These are phyloP conservation scores for Phytophthora capsici DNA, from an alignment of 352 stramenopile genomes.

Conservation along the genomic window DNA sequence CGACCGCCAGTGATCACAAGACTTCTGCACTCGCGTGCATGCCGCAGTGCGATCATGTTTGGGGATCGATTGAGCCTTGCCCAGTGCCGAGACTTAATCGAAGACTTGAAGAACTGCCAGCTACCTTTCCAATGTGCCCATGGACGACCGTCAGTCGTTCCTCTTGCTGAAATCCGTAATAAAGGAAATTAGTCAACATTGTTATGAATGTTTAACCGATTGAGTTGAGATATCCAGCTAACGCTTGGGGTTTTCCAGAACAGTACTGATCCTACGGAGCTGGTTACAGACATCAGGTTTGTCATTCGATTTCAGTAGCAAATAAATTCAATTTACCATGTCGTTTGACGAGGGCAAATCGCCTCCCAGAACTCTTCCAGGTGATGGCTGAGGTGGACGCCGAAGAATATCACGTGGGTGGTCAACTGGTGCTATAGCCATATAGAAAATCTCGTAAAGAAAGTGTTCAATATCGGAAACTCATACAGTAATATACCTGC, in stretches of 20 bases:
- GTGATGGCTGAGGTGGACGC: constrained; percentile 49
- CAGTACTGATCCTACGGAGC: constrained; percentile 72
- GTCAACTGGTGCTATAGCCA: constrained; percentile 23
- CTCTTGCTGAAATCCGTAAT: constrained; percentile 71
- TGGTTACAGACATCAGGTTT: constrained; percentile 18
- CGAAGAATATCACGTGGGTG: constrained; percentile 53
- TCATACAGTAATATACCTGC: constrained; percentile 21
- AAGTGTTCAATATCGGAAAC: too few relatives aligned
- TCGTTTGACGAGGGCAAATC: constrained; percentile 59
- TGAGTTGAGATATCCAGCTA: not conserved
- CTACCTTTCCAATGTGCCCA: constrained; percentile 93
- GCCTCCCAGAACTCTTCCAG: constrained; percentile 26
- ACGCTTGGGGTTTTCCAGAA: constrained; percentile 45
- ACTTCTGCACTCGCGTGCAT: constrained; percentile 89
- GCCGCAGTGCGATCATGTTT: constrained; percentile 94
- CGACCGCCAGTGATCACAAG: constrained; percentile 81
- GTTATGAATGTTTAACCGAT: too few relatives aligned
- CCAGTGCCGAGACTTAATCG: constrained; percentile 77
- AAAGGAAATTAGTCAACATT: not conserved
- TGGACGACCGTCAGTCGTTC: constrained; percentile 87
- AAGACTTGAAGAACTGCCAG: constrained; percentile 74
- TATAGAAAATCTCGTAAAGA: not conserved
- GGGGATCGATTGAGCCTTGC: constrained; percentile 78
- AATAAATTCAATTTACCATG: constrained; percentile 44
- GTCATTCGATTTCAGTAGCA: not conserved